Base-by-base conservation (phyloP, 345 rosid species). In the Erucastrum elatum region DNA sequence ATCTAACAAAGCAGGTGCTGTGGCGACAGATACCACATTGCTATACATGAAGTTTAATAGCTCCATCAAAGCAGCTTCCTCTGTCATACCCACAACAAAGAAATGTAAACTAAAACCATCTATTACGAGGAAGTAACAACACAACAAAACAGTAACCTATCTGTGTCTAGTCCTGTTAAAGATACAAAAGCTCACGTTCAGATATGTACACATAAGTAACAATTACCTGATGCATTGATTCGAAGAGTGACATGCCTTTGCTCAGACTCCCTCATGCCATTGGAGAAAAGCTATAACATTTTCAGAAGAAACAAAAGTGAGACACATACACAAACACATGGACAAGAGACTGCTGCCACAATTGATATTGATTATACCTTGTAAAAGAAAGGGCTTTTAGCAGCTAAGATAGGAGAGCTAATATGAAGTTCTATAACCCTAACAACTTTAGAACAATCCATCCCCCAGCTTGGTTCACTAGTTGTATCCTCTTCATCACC, bases 251-350 rank as follows among this genome's bases (percentile, higher is more conserved):
- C 98, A 85, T 89, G 97, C 44, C 98, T 87, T 59, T 95, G 98
- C 81, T 95, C 99, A 11, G 99, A 95, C 81, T 95, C 99, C 84
- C 84, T 92, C 99, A 95, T 95, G 68, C 99, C 99, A 84, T 95
- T 95, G 10, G 99, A 95, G 87, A 95, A 95, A 67, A 95, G 87
- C 99, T 94, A 71, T 31, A 13, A 66, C 11, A 64, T 16, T 44
- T 44, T 44, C 2, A 4, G 49, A 21, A 1, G 51, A 49, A 30
- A 3, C 0, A 37, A 15, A 56, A 74, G 17, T 35, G 15, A 58
- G 70, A 35, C 7, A 51, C 58, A 51, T 3, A n/a, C 7, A 51
- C 17, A 73, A 6, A 72, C 35, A 46, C 21, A 60, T 17, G 26
- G 62, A n/a, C 53, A 61, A 25, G 64, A 74, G 2, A 68, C 13